Conservation (phyloP, 192 early-diverging fungal genomes). For the Coemansia sp. region DNA sequence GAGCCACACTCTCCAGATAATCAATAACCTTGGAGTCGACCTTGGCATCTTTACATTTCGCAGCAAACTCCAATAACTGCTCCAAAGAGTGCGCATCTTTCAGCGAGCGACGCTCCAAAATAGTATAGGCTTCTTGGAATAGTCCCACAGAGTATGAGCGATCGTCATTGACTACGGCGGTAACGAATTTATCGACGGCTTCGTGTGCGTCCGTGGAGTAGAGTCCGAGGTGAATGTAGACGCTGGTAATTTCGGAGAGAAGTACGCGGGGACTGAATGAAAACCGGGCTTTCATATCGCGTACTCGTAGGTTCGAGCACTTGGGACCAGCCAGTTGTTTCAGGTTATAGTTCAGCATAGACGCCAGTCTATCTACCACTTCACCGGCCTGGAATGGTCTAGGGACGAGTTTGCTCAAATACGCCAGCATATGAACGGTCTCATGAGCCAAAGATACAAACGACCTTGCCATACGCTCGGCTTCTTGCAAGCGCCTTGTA, state of each 20-base stretch:
- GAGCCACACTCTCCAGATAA: conserved; percentile 79
- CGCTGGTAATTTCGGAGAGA: conserved; percentile 80
- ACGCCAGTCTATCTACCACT: conserved; percentile 90
- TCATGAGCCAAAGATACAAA: conserved; percentile 89
- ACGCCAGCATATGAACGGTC: conserved; percentile 91
- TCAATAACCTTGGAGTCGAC: conserved; percentile 67
- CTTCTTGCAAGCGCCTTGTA: conserved; percentile 35
- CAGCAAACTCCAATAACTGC: conserved; percentile 68
- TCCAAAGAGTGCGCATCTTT: conserved; percentile 68
- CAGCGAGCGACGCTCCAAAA: conserved; percentile 67
- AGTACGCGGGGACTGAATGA: conserved; percentile 84
- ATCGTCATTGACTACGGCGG: conserved; percentile 81
- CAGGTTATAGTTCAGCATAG: conserved; percentile 98
- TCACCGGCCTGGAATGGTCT: conserved; percentile 85
- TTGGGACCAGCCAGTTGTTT: conserved; percentile 87
- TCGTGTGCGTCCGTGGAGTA: conserved; percentile 19
- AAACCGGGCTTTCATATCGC: conserved; percentile 74
- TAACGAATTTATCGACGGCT: conserved; percentile 66
- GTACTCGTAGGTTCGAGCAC: conserved; percentile 86
- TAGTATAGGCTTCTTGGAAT: conserved; percentile 75
- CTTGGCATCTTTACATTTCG: conserved; percentile 71
- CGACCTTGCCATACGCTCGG: conserved; percentile 84
- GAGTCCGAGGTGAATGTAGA: conserved; percentile 78
- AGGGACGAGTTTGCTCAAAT: conserved; percentile 77
- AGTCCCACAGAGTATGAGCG: conserved; percentile 79